These are phyloP conservation scores for Phytopythium sindhum DNA, from an alignment of 352 stramenopile species.

Conservation along the genomic window DNA sequence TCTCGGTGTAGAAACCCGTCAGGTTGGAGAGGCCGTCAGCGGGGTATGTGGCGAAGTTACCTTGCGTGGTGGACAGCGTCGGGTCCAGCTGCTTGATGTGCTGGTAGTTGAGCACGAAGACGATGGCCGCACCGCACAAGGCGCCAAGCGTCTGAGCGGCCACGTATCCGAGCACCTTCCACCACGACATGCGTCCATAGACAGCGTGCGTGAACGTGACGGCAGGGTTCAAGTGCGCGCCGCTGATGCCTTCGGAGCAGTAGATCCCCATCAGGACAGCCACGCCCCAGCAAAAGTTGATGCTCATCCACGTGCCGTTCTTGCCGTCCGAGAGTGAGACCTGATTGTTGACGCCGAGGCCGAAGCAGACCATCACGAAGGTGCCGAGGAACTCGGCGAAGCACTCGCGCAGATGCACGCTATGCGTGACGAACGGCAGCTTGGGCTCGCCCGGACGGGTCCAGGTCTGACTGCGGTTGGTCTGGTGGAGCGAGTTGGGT, in stretches of 20 bases:
- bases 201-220: slow-evolving; percentile 49
- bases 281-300: slow-evolving; percentile 65
- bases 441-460: slow-evolving; percentile 15
- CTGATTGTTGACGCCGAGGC: slow-evolving; percentile 52
- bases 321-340: slow-evolving; percentile 32
- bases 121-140: slow-evolving; percentile 32
- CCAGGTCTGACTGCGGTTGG: slow-evolving; percentile 22
- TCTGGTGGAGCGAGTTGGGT: slow-evolving; percentile 20
- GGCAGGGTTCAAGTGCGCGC: slow-evolving; percentile 52
- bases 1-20: slow-evolving; percentile 55
- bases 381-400: slow-evolving; percentile 52
- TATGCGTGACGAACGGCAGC: slow-evolving; percentile 23
- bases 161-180: slow-evolving; percentile 38
- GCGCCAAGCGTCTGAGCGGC: slow-evolving; percentile 40
- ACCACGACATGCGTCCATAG: slow-evolving; percentile 40
- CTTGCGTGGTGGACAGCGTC: slow-evolving; percentile 32
- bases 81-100: slow-evolving; percentile 41
- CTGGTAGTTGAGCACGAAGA: slow-evolving; percentile 59
- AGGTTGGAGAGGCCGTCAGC: slow-evolving; percentile 30
- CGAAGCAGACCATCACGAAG: slow-evolving; percentile 46
- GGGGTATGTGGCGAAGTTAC: slow-evolving; percentile 49
- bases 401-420: slow-evolving; percentile 42
- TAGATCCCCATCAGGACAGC: slow-evolving; percentile 54
- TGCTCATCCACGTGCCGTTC: slow-evolving; percentile 57
- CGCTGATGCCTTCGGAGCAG: slow-evolving; percentile 35